Percentiles rank a stretch among this genome's conserved stretches.
phyloP scores from a whole-genome alignment of 352 stramenopile genomes.

The Peronospora belbahrii region DNA sequence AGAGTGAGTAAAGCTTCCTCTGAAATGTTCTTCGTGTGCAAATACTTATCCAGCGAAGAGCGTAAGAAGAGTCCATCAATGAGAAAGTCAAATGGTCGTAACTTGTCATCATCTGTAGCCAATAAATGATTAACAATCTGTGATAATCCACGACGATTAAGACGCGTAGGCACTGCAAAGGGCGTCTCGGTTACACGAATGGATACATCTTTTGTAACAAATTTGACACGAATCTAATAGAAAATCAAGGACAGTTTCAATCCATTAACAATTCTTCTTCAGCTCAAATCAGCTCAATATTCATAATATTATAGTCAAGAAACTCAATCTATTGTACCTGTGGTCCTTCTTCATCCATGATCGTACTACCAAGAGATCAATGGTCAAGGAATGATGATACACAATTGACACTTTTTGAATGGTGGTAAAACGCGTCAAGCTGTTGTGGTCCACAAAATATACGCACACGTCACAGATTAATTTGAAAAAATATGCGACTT shows the following conservation, averaged over 20 bases:
- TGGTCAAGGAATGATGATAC: not conserved
- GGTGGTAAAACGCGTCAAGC: too few relatives aligned
- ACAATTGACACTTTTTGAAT: not conserved
- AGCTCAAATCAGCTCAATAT: too few relatives aligned
- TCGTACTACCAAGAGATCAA: too few relatives aligned
- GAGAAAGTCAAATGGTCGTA: slow-evolving; percentile 83
- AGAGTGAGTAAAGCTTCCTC: slow-evolving; percentile 82
- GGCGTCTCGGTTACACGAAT: slow-evolving; percentile 87
- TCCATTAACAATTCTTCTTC: too few relatives aligned
- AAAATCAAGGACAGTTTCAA: too few relatives aligned
- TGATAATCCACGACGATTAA: slow-evolving; percentile 75
- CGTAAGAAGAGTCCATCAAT: slow-evolving; percentile 68
- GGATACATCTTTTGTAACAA: slow-evolving; percentile 81
- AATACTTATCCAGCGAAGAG: slow-evolving; percentile 71
- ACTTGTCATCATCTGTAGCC: slow-evolving; percentile 28
- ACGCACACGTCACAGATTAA: not conserved
- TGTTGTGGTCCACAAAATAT: too few relatives aligned
- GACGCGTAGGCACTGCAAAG: slow-evolving; percentile 76
- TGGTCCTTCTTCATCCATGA: not conserved
- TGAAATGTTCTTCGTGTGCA: slow-evolving; percentile 50
- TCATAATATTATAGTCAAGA: too few relatives aligned
- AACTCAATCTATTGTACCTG: too few relatives aligned
- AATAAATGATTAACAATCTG: slow-evolving; percentile 88
- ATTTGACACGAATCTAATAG: slow-evolving; percentile 80
- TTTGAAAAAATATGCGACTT: too few relatives aligned